Conservation (phyloP, 805 yeast genomes). For the Candida tibetensis region DNA sequence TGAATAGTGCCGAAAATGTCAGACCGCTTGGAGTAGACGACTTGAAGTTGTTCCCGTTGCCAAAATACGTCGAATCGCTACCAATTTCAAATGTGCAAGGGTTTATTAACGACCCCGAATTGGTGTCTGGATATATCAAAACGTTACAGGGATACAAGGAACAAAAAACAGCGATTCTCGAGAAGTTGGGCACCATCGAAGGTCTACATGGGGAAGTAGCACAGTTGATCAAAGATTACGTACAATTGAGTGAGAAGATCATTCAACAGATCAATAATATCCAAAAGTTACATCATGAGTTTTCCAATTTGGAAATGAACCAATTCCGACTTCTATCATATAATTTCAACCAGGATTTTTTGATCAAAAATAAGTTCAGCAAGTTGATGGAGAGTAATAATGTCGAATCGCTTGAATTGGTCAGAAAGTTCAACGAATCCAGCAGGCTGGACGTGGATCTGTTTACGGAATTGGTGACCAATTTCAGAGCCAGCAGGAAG, state of each 20-base stretch:
- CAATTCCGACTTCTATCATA: constrained; percentile 40
- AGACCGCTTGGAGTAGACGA: constrained; percentile 8
- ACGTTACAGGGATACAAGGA: constrained; percentile 20
- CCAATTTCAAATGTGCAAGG: constrained; percentile 26
- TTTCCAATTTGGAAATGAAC: constrained; percentile 30
- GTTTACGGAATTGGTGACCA: constrained; percentile 16
- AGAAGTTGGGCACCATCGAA: constrained; percentile 11
- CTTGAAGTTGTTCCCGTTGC: constrained; percentile 25
- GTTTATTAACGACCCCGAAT: constrained; percentile 26
- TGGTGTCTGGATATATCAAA: constrained; percentile 31
- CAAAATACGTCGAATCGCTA: constrained; percentile 26
- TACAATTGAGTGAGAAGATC: constrained; percentile 19
- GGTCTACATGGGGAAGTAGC: constrained; percentile 2
- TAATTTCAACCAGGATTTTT: constrained; percentile 33
- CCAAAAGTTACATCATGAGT: constrained; percentile 29
- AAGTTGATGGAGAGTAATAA: constrained; percentile 23
- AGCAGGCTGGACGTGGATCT: constrained; percentile 17
- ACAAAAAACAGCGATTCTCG: constrained; percentile 10
- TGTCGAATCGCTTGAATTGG: constrained; percentile 18
- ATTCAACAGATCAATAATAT: constrained; percentile 21
- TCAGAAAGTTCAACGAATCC: constrained; percentile 14
- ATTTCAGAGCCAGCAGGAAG: constrained; percentile 23
- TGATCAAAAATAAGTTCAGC: constrained; percentile 27
- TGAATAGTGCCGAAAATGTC: not conserved
- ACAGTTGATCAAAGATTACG: constrained; percentile 25